Conservation (phyloP, 805 yeast species). For the Yamadazyma olivae region DNA sequence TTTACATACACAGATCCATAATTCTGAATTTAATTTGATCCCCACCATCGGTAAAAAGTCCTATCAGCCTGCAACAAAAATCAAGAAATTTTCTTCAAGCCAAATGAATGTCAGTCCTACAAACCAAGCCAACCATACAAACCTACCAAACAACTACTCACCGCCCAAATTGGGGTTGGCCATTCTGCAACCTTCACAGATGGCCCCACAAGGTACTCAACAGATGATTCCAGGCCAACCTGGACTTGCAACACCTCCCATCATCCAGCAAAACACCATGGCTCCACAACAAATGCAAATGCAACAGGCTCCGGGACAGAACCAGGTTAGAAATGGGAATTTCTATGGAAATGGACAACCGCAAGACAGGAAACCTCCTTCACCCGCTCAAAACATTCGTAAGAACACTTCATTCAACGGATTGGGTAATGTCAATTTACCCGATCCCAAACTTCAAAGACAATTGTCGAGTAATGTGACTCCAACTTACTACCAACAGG, state of each 20-base stretch:
- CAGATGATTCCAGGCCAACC: not conserved
- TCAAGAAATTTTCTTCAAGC: conserved; percentile 17
- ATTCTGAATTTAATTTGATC: conserved; percentile 29
- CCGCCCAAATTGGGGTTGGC: conserved; percentile 8
- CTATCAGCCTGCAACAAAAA: conserved; percentile 32
- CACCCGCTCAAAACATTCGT: conserved; percentile 4
- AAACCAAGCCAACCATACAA: not conserved
- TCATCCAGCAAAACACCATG: not conserved
- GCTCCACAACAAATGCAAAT: not conserved
- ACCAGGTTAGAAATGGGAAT: not conserved
- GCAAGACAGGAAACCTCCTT: not conserved
- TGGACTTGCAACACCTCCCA: not conserved
- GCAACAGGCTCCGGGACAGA: not conserved
- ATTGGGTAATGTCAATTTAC: conserved; percentile 1
- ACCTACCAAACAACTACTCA: conserved; percentile 5
- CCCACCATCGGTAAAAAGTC: conserved; percentile 30
- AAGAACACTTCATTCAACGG: conserved; percentile 2
- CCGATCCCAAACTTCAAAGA: conserved; percentile 1
- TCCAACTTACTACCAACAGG: conserved; percentile 5
- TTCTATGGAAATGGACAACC: not conserved
- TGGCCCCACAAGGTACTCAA: not conserved
- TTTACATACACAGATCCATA: conserved; percentile 36
- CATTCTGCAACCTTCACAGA: not conserved
- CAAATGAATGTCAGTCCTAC: conserved; percentile 7
- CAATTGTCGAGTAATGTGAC: conserved; percentile 3